Evolutionary conservation across 352 stramenopile species (phyloP).

Genomic region (Aphanomyces invadans): DNA sequence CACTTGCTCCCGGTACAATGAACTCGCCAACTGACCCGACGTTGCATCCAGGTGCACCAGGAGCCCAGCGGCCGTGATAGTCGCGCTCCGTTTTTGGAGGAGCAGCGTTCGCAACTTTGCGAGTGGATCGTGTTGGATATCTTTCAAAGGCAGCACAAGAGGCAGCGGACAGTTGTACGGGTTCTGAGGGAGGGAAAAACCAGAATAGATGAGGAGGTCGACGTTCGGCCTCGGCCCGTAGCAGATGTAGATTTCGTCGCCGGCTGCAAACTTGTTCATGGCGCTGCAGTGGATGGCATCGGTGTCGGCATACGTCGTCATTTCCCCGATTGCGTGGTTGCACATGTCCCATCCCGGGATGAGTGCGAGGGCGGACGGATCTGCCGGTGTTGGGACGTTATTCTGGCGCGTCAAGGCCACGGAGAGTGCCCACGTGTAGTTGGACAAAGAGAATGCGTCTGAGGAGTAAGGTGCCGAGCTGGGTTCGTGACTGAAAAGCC

Average conservation of each 20-base stretch:
- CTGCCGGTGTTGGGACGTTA: conserved; percentile 17
- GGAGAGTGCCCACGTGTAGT: conserved; percentile 49
- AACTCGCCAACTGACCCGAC: conserved; percentile 10
- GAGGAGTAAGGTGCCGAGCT: conserved; percentile 29
- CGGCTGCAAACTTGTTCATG: conserved; percentile 30
- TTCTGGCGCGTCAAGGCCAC: conserved; percentile 62
- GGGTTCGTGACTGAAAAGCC: conserved; percentile 26
- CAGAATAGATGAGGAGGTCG: conserved; percentile 47
- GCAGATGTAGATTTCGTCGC: conserved; percentile 52
- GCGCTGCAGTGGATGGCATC: conserved; percentile 35
- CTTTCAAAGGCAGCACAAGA: conserved; percentile 26
- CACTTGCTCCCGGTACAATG: neutral
- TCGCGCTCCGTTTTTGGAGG: conserved; percentile 34
- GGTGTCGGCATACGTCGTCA: conserved; percentile 41
- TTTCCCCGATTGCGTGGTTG: conserved; percentile 44
- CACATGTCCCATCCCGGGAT: conserved; percentile 60
- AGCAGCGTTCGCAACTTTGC: conserved; percentile 42
- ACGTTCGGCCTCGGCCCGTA: conserved; percentile 51
- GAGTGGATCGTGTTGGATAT: conserved; percentile 27
- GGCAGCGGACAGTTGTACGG: conserved; percentile 29
- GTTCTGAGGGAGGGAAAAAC: conserved; percentile 43
- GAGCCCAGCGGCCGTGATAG: conserved; percentile 22
- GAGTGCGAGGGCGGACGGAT: conserved; percentile 33
- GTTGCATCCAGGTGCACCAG: conserved; percentile 29
- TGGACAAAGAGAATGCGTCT: conserved; percentile 38